Evolutionary conservation across 805 yeast genomes (phyloP).

Genomic region (Yamadazyma philogaea): DNA sequence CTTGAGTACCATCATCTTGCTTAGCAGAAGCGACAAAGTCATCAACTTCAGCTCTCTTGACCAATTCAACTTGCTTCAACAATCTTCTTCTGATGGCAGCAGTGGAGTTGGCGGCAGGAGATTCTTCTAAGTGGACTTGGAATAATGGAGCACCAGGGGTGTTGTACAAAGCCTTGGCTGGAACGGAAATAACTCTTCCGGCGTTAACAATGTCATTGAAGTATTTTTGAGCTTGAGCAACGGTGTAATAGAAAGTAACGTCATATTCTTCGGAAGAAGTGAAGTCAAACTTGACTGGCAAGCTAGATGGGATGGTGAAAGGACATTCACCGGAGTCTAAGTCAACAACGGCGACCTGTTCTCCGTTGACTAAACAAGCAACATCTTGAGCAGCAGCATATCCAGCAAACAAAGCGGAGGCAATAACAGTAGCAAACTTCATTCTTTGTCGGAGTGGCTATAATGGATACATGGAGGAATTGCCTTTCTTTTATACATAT

Average conservation of each 20-base stretch:
- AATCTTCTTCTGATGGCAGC: slow-evolving; percentile 41
- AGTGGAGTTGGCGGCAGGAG: slow-evolving; percentile 38
- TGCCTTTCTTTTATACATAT: not conserved
- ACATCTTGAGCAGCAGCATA: slow-evolving; percentile 32
- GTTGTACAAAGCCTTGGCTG: slow-evolving; percentile 30
- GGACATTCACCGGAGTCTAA: slow-evolving; percentile 40
- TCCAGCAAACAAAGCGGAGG: slow-evolving; percentile 20
- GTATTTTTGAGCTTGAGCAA: slow-evolving; percentile 22
- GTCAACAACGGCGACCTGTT: slow-evolving; percentile 32
- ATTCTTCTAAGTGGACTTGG: slow-evolving; percentile 27
- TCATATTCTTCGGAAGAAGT: slow-evolving; percentile 28
- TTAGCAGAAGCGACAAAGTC: slow-evolving; percentile 22
- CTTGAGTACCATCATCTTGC: slow-evolving; percentile 17
- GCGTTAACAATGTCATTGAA: slow-evolving; percentile 34
- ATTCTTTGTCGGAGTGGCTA: slow-evolving; percentile 3
- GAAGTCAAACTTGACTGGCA: slow-evolving; percentile 27
- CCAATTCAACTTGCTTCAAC: slow-evolving; percentile 20
- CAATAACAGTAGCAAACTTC: slow-evolving; percentile 13
- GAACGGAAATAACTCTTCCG: slow-evolving; percentile 30
- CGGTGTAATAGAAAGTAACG: slow-evolving; percentile 35
- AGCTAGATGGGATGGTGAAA: slow-evolving; percentile 30
- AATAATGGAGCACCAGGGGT: slow-evolving; percentile 21
- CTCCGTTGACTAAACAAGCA: slow-evolving; percentile 37
- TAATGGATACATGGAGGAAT: not conserved
- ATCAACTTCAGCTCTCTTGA: slow-evolving; percentile 31